These are phyloP conservation scores for Plasmodium ovale DNA, from an alignment of 169 alveolate genomes.

Conservation along the genomic window DNA sequence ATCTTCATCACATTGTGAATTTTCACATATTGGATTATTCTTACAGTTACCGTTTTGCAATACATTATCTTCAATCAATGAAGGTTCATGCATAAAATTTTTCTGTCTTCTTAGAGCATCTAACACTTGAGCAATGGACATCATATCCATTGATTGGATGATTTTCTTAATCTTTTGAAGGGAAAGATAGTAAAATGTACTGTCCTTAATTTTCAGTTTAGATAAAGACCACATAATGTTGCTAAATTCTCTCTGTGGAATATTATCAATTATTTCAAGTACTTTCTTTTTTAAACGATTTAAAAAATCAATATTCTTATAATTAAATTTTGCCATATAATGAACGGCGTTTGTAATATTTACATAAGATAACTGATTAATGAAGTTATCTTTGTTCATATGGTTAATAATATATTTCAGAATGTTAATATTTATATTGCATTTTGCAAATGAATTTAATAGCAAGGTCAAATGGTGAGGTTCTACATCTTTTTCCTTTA, in stretches of 20 bases:
- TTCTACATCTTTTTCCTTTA: slow-evolving; percentile 75
- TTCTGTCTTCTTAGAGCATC: slow-evolving; percentile 70
- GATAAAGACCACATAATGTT: slow-evolving; percentile 75
- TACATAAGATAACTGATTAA: slow-evolving; percentile 70
- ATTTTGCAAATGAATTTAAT: slow-evolving; percentile 75
- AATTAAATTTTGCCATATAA: slow-evolving; percentile 77
- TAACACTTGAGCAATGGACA: slow-evolving; percentile 76
- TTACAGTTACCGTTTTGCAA: background rate
- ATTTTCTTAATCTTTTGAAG: slow-evolving; percentile 43
- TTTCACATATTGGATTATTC: background rate
- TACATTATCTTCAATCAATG: background rate
- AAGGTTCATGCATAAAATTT: background rate
- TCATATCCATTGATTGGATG: slow-evolving; percentile 51
- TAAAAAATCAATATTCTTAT: slow-evolving; percentile 40
- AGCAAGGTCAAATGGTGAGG: slow-evolving; percentile 74
- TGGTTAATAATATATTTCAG: slow-evolving; percentile 69
- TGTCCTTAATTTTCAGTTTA: slow-evolving; percentile 55
- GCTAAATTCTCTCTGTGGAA: slow-evolving; percentile 76
- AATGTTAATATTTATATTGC: slow-evolving; percentile 73
- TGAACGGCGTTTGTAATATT: slow-evolving; percentile 75
- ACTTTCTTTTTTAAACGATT: slow-evolving; percentile 55
- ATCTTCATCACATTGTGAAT: background rate
- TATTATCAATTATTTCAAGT: slow-evolving; percentile 48
- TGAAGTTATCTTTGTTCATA: slow-evolving; percentile 69
- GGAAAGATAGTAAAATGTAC: slow-evolving; percentile 24